phyloP scores from a whole-genome alignment of 257 asterid genomes.

The Prunella vulgaris region DNA sequence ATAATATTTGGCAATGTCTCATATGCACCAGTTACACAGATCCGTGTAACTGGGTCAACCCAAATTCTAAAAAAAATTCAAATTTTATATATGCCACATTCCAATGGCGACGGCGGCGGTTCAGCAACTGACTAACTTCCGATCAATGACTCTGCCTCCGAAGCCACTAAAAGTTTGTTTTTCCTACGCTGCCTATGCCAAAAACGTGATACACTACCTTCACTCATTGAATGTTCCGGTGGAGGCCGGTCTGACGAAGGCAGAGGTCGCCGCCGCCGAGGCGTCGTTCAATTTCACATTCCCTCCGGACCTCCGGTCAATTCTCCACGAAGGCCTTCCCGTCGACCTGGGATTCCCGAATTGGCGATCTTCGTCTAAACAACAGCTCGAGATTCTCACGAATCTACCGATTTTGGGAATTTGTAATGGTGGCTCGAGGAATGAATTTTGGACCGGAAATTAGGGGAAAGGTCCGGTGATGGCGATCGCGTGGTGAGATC shows the following conservation, averaged over 20 bases:
- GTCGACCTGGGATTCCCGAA: constrained; percentile 75
- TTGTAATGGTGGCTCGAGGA: constrained; percentile 43
- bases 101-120: constrained; percentile 28
- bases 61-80: too few species aligned
- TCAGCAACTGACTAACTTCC: not conserved
- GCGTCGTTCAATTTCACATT: constrained; percentile 40
- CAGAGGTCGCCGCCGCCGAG: constrained; percentile 55
- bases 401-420: constrained; percentile 49
- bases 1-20: too few species aligned
- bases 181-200: too few species aligned
- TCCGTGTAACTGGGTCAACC: too few species aligned
- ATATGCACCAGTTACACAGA: too few species aligned
- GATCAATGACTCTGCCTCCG: constrained; percentile 30
- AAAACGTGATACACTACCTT: too few species aligned
- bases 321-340: constrained; percentile 86
- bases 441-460: constrained; percentile 44
- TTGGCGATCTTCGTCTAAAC: constrained; percentile 77
- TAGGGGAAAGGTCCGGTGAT: constrained; percentile 66
- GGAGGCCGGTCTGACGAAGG: too few species aligned
- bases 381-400: constrained; percentile 48
- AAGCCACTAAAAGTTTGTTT: constrained; percentile 45
- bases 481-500: constrained; percentile 37
- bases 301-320: constrained; percentile 85
- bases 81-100: not conserved
- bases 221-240: too few species aligned